Base-by-base conservation (phyloP, 495 filamentous ascomycete genomes). In the Penicillium chermesinum region DNA sequence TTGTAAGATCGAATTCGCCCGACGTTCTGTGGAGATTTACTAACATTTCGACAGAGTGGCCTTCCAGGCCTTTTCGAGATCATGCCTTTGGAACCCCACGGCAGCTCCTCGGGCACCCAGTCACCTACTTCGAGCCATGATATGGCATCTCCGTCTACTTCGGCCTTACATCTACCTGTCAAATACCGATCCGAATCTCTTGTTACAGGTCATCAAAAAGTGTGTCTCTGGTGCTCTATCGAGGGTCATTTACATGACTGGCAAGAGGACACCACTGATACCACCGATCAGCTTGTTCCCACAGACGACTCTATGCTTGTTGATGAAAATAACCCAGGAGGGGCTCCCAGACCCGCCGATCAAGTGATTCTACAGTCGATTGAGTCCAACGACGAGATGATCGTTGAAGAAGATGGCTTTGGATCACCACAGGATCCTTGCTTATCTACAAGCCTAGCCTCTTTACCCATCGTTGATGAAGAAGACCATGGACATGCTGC, bases 181-280 rank as follows among this genome's bases (percentile, higher is more conserved):
- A 12, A n/a, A 30, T 13, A 32, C 13, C 0, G 9, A 25, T 38
- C 21, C 7, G 27, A 38, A 12, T 3, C 33, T 15, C 19, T 46
- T 3, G 44, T 57, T 1, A 38, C 22, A 4, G 19, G 46, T 14
- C 18, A 54, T 18, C 50, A 38, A 0, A 68, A 64, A 34, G 8
- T 41, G 9, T 67, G 62, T 38, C 38, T 60, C 7, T 65, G 54
- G 54, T 67, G 64, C 18, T 21, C 32, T 6, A 38, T 16, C 7
- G 44, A 33, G 18, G 8, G 38, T n/a, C 25, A 30, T 30, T 30
- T 30, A 30, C 10, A 30, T 10, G 17, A 17, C 3, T 10, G 7
- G 14, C 4, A 36, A 41, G 35, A 17, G 4, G 15, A 17, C 13
- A 4, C 35, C 5, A 37, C 14, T 5, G 35, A 6, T 7, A 37